Evolutionary conservation across 805 yeast species (phyloP), one percentile per base, ranked within the genome.

Genomic region (Candida tammaniensis): DNA sequence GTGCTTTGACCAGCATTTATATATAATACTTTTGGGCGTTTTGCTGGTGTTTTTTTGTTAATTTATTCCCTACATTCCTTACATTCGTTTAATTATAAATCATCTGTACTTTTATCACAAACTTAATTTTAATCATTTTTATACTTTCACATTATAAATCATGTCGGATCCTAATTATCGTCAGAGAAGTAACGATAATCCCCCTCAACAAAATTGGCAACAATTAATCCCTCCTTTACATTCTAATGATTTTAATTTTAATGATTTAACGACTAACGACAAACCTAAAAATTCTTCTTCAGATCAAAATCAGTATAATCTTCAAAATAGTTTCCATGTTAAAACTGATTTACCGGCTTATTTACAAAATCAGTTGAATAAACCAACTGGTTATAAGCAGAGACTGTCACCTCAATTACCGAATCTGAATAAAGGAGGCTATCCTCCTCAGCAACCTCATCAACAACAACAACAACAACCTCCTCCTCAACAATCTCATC

Each of bases 211-310:
- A 13, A 27, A 36, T 25, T 43, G 47, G 47, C 44, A 40, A 21
- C 36, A 35, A 14, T 32, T 43, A 18, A 43, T 43, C n/a, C 47
- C 47, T 27, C 47, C 47, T 1, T 30, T 43, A 33, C 47, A 44
- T 7, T 24, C 28, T 14, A 31, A 27, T 13, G 35, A 35, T 12
- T 27, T 42, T 27, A 31, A 38, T 24, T 30, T 32, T 16, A 34
- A 36, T 22, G 42, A 43, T 25, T 12, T 34, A 18, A 35, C 31
- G 39, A 32, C 17, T 27, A 25, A 29, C 19, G 30, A 35, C 25
- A 27, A 23, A 22, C 12, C 6, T 3, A 7, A 26, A 26, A 15
- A 26, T n/a, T 8, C 25, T 15, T 19, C 12, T 15, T 17, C 23
- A 23, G 21, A 26, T 26, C 29, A n/a, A 5, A 31, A 23, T 24